Evolutionary conservation across 1,284 basidiomycete species (phyloP), one percentile per base, ranked within the genome.

Genomic region (Ustilago nuda): DNA sequence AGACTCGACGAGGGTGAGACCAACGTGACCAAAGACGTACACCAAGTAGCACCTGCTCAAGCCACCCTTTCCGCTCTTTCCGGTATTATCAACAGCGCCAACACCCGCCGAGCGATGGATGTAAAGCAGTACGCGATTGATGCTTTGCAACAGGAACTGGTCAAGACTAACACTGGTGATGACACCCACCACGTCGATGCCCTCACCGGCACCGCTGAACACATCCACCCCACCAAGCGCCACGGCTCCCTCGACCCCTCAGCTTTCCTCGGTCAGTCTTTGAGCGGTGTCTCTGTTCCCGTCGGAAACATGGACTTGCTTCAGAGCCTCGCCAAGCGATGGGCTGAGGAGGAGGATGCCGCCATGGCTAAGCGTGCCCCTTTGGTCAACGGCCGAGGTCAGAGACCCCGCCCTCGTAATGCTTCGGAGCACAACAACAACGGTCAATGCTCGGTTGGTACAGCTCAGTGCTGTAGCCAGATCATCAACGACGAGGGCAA

Each of bases 51-150:
- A 51, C 68, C 73, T 68, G 68, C 68, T 76, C 68, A 76, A 72
- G 74, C 74, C 56, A 69, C 74, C 52, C 74, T 76, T 57, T 68
- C 74, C 63, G 69, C 65, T 46, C 62, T 76, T 56, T 76, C 74
- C 66, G 66, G 66, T 70, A 70, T 75, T 63, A 43, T 75, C 63
- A 75, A 70, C 72, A 75, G 72, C 72, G 72, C 72, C 67, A 51
- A 75, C 72, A 7, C 72, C 72, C 72, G 72, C 72, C 72, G 72
- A 75, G 72, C 72, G 72, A 60, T 75, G 72, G 72, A 75, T 75
- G 67, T 75, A 75, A 54, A 75, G 67, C 64, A 70, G 57, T 61
- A 66, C 61, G 61, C 67, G 23, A 60, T 75, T 35, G 63, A 62
- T 35, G 63, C 67, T 50, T 57, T 75, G 56, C 66, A 75, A 57